Percentiles rank a stretch among this genome's conserved stretches.
Evolutionary conservation across 2,329 filamentous ascomycete species (phyloP).

Genomic region (Sporothrix schenckii): DNA sequence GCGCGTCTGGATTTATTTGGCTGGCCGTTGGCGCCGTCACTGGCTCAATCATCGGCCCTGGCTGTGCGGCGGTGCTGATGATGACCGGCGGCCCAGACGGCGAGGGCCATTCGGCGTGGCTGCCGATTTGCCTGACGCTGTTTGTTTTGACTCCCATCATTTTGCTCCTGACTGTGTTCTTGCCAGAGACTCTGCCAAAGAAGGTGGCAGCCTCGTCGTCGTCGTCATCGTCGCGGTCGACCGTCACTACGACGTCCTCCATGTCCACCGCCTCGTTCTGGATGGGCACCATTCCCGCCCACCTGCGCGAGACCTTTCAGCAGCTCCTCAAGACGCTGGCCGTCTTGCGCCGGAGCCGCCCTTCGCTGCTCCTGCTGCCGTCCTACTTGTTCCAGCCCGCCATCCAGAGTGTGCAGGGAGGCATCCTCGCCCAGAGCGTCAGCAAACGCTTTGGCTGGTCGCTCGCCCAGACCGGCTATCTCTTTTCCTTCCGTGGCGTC

Average conservation of each 20-base stretch:
- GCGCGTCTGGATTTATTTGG: slow-evolving; percentile 49
- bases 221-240: background rate
- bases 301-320: slow-evolving; percentile 41
- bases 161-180: slow-evolving; percentile 43
- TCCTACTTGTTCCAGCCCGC: slow-evolving; percentile 47
- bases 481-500: slow-evolving; percentile 48
- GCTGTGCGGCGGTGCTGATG: slow-evolving; percentile 44
- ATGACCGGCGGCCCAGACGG: slow-evolving; percentile 42
- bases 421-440: slow-evolving; percentile 48
- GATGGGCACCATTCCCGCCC: slow-evolving; percentile 38
- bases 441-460: slow-evolving; percentile 52
- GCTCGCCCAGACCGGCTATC: slow-evolving; percentile 48
- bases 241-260: background rate
- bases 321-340: slow-evolving; percentile 43
- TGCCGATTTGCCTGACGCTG: slow-evolving; percentile 46
- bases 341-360: slow-evolving; percentile 44
- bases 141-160: slow-evolving; percentile 40
- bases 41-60: slow-evolving; percentile 48
- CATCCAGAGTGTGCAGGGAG: slow-evolving; percentile 44
- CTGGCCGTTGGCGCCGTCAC: slow-evolving; percentile 48
- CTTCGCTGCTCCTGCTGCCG: slow-evolving; percentile 46
- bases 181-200: slow-evolving; percentile 49
- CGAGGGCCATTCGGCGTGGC: slow-evolving; percentile 45
- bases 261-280: slow-evolving; percentile 29
- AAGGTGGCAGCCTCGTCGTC: background rate